These are phyloP conservation scores for Fusarium poae DNA, from an alignment of 2,329 filamentous ascomycete genomes.

Conservation along the genomic window DNA sequence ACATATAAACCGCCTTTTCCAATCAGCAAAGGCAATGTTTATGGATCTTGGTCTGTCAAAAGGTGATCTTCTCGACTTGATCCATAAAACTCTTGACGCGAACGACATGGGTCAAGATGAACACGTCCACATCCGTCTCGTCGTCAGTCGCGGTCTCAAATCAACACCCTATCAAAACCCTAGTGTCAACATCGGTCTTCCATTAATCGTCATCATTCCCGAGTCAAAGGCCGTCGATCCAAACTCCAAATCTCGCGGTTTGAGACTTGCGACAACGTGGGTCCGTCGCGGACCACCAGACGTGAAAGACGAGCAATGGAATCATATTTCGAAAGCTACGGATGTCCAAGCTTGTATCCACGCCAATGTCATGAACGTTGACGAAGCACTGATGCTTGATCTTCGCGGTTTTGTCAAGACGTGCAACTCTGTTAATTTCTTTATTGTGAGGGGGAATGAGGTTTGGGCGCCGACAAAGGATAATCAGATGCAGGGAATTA, in stretches of 20 bases:
- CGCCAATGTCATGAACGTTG: conserved; percentile 11
- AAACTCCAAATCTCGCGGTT: not conserved
- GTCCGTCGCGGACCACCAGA: not conserved
- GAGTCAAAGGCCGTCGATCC: conserved; percentile 21
- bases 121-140: conserved; percentile 16
- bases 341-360: conserved; percentile 15
- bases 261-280: conserved; percentile 4
- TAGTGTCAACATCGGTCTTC: conserved; percentile 3
- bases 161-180: conserved; percentile 13
- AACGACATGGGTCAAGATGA: conserved; percentile 11
- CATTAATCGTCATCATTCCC: conserved; percentile 8
- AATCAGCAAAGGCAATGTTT: conserved; percentile 16
- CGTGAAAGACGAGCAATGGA: conserved; percentile 19
- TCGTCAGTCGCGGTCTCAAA: not conserved
- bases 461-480: conserved; percentile 23
- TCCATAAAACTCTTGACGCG: not conserved
- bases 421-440: conserved; percentile 21
- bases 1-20: conserved; percentile 4
- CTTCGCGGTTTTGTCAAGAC: conserved; percentile 1
- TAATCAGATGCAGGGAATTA: conserved; percentile 22
- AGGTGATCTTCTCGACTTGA: not conserved
- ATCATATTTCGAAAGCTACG: conserved; percentile 13
- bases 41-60: conserved; percentile 9
- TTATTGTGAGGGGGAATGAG: conserved; percentile 3
- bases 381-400: not conserved